Percentiles rank a stretch among this genome's conserved stretches.
Evolutionary conservation across 805 yeast species (phyloP).

Genomic region (Saturnispora sanitii): DNA sequence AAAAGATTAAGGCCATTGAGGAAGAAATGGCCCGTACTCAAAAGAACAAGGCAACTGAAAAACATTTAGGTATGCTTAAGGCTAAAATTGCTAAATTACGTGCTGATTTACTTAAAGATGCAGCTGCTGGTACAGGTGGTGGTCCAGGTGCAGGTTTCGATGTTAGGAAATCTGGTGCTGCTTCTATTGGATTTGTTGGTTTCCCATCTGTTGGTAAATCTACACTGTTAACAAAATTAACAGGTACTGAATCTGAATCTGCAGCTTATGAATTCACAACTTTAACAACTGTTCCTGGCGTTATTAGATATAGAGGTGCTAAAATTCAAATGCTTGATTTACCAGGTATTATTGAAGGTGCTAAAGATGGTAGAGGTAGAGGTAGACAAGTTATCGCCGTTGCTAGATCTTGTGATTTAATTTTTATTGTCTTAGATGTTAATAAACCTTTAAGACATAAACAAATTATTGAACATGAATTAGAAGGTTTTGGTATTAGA

Average conservation of each 20-base stretch:
- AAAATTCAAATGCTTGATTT: slow-evolving; percentile 92
- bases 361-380: slow-evolving; percentile 85
- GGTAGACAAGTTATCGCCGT: slow-evolving; percentile 98
- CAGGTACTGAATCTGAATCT: slow-evolving; percentile 96
- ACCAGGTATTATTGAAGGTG: slow-evolving; percentile 88
- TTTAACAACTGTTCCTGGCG: slow-evolving; percentile 95
- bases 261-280: slow-evolving; percentile 98
- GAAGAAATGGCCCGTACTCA: slow-evolving; percentile 98
- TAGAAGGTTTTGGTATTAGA: slow-evolving; percentile 96
- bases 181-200: slow-evolving; percentile 95
- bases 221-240: slow-evolving; percentile 75
- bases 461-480: slow-evolving; percentile 84
- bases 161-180: slow-evolving; percentile 98
- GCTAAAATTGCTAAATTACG: slow-evolving; percentile 93
- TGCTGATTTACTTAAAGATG: slow-evolving; percentile 74
- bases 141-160: slow-evolving; percentile 93
- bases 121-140: slow-evolving; percentile 71
- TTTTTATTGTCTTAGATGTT: slow-evolving; percentile 91
- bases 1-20: slow-evolving; percentile 78
- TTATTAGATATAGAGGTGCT: slow-evolving; percentile 92
- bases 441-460: slow-evolving; percentile 94
- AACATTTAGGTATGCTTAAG: slow-evolving; percentile 93
- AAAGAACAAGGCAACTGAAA: slow-evolving; percentile 94
- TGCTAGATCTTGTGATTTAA: slow-evolving; percentile 92
- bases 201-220: slow-evolving; percentile 94